Evolutionary conservation across 2,329 filamentous ascomycete genomes (phyloP).

Genomic region (Hypoxylon sp.): DNA sequence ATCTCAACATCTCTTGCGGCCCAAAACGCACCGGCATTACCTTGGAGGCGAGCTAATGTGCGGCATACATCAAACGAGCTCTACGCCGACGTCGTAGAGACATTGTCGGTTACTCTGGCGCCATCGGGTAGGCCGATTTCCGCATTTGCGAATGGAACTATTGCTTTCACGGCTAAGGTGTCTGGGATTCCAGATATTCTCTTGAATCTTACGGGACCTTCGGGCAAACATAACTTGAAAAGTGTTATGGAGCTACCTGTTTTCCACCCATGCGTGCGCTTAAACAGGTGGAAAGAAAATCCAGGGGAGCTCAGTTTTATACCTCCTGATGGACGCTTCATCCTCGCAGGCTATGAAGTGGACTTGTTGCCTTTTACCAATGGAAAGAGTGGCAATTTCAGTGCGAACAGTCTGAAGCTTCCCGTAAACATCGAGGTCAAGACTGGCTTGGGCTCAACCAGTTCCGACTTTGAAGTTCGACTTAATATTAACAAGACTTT

Average conservation of each 20-base stretch:
- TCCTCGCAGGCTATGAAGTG: conserved; percentile 93
- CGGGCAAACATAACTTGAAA: conserved; percentile 80
- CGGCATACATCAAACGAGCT: conserved; percentile 96
- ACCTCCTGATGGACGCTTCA: conserved; percentile 93
- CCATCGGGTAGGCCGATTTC: conserved; percentile 89
- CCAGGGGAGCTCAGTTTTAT: conserved; percentile 96
- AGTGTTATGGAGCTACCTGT: conserved; percentile 87
- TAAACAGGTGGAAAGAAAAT: conserved; percentile 88
- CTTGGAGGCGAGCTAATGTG: conserved; percentile 92
- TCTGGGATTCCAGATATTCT: conserved; percentile 94
- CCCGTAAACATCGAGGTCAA: conserved; percentile 86
- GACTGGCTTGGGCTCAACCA: conserved; percentile 78
- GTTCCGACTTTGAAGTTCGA: conserved; percentile 89
- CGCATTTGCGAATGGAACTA: conserved; percentile 89
- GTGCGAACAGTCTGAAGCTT: conserved; percentile 76
- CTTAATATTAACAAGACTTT: conserved; percentile 78
- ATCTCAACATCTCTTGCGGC: conserved; percentile 56
- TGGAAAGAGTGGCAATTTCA: conserved; percentile 66
- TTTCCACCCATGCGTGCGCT: conserved; percentile 93
- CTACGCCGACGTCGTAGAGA: conserved; percentile 95
- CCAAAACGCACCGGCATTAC: conserved; percentile 69
- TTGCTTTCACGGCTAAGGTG: conserved; percentile 94
- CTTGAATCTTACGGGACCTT: conserved; percentile 81
- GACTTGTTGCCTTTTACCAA: conserved; percentile 82
- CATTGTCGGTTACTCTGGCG: conserved; percentile 85